phyloP scores from a whole-genome alignment of 225 moss, liverwort and hornwort species.

The Ulota crispa region DNA sequence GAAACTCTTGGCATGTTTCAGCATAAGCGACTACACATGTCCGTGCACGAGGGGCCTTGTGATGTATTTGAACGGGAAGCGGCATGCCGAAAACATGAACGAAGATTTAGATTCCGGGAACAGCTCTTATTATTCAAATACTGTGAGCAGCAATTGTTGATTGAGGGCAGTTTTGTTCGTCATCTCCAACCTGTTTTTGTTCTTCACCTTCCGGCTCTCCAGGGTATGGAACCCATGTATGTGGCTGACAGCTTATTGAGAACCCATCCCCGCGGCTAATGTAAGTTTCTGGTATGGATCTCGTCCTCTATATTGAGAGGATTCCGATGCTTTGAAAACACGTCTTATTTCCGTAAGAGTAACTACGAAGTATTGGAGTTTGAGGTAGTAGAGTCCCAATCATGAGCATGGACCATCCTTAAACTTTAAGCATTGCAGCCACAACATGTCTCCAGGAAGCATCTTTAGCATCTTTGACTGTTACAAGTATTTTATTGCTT shows the following conservation, averaged over 20 bases:
- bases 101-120: slow-evolving; percentile 20
- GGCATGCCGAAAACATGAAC: slow-evolving; percentile 29
- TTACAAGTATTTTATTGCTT: not conserved
- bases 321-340: not conserved
- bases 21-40: slow-evolving; percentile 26
- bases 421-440: not conserved
- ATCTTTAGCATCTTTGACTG: not conserved
- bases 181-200: not conserved
- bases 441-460: not conserved
- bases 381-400: not conserved
- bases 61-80: slow-evolving; percentile 41
- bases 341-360: not conserved
- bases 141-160: not conserved
- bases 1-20: slow-evolving; percentile 29
- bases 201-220: not conserved
- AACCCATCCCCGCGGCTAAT: not conserved
- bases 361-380: not conserved
- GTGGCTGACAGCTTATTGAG: not conserved
- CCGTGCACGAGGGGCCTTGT: slow-evolving; percentile 26
- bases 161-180: slow-evolving; percentile 19
- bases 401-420: not conserved
- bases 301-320: not conserved
- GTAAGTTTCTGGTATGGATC: not conserved
- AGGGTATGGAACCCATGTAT: not conserved
- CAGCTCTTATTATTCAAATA: slow-evolving; percentile 16